Percentiles rank a stretch among this genome's conserved stretches.
phyloP scores from a whole-genome alignment of 1,284 basidiomycete species.

The Marasmius oreades region DNA sequence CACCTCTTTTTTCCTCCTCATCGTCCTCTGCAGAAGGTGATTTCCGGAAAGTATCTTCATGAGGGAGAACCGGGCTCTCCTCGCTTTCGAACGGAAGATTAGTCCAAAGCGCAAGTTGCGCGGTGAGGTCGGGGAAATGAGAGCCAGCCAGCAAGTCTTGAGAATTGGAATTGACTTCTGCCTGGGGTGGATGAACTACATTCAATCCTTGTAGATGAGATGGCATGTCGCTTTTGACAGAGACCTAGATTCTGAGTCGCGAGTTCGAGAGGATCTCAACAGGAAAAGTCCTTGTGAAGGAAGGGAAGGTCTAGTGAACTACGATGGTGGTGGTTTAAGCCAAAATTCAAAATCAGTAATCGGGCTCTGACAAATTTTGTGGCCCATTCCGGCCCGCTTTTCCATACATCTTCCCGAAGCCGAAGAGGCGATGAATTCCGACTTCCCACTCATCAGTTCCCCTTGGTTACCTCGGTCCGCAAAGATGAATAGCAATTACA shows the following conservation, averaged over 20 bases:
- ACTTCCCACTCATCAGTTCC: too few relatives aligned
- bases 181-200: slow-evolving; percentile 55
- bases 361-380: background rate
- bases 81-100: slow-evolving; percentile 77
- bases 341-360: background rate
- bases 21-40: slow-evolving; percentile 23
- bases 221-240: slow-evolving; percentile 24
- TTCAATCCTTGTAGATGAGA: slow-evolving; percentile 75
- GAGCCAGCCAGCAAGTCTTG: slow-evolving; percentile 60
- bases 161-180: slow-evolving; percentile 41
- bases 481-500: too few relatives aligned
- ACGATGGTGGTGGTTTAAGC: background rate
- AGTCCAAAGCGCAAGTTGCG: slow-evolving; percentile 83
- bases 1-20: slow-evolving; percentile 38
- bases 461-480: too few relatives aligned
- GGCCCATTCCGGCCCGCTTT: background rate
- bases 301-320: background rate
- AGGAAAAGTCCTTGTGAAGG: slow-evolving; percentile 1
- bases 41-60: slow-evolving; percentile 9
- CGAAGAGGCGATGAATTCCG: background rate
- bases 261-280: background rate
- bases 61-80: slow-evolving; percentile 44
- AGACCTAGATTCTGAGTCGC: slow-evolving; percentile 2
- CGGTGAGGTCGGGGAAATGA: slow-evolving; percentile 67
- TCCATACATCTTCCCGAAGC: background rate